These are phyloP conservation scores for Aspergillus sp. DNA, from an alignment of 2,329 filamentous ascomycete genomes.

Conservation along the genomic window DNA sequence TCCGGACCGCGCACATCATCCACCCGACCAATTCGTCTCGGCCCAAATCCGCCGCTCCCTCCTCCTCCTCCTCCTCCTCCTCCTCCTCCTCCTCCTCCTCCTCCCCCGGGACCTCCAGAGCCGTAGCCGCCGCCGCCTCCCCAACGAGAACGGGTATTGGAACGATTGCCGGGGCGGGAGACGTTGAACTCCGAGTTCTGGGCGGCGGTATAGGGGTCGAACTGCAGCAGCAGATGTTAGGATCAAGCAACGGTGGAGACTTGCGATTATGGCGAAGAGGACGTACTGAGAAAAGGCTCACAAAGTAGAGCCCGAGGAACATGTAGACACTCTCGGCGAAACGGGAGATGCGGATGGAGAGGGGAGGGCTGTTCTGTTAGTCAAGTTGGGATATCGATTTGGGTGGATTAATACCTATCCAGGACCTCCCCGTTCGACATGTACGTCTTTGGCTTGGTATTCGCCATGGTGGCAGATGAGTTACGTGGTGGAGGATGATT, in stretches of 20 bases:
- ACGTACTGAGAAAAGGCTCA: conserved; percentile 49
- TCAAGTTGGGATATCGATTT: too few species aligned
- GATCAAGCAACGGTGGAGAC: neutral
- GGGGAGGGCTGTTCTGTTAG: conserved; percentile 38
- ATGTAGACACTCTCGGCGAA: conserved; percentile 44
- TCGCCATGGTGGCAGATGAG: conserved; percentile 26
- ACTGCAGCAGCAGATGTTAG: conserved; percentile 26
- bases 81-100: conserved; percentile 30
- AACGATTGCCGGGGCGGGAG: conserved; percentile 26
- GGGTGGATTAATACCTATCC: conserved; percentile 33
- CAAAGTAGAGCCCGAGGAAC: conserved; percentile 50
- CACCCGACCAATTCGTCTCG: conserved; percentile 44
- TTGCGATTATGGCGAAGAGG: neutral
- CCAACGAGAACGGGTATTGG: conserved; percentile 24
- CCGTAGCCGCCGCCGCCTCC: conserved; percentile 20
- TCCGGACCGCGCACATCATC: conserved; percentile 51
- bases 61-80: conserved; percentile 24
- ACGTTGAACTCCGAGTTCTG: conserved; percentile 48
- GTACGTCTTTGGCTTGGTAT: conserved; percentile 33
- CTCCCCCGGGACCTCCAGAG: conserved; percentile 28
- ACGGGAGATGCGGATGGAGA: conserved; percentile 42
- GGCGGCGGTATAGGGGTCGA: conserved; percentile 48
- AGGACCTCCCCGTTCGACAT: conserved; percentile 42
- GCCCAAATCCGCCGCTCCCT: conserved; percentile 25
- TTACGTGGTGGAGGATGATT: neutral